Conservation (phyloP, 2,329 filamentous ascomycete genomes). For the Pseudopyricularia javanii region DNA sequence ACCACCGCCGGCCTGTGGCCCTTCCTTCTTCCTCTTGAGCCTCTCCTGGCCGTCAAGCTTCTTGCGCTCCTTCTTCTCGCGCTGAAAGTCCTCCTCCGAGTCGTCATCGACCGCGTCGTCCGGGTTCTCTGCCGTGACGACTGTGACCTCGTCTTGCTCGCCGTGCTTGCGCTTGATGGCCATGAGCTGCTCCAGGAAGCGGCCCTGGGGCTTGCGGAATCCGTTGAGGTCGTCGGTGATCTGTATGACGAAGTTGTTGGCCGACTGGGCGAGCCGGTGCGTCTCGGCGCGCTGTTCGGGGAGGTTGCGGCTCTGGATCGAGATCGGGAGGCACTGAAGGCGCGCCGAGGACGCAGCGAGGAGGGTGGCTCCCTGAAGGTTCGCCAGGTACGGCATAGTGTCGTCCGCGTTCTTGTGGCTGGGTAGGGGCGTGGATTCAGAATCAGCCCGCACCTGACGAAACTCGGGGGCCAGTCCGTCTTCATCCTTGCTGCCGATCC, state of each 20-base stretch:
- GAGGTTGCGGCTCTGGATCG: neutral
- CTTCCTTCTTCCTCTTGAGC: neutral
- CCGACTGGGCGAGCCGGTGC: neutral
- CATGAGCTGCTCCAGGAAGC: conserved; percentile 12
- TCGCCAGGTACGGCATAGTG: neutral
- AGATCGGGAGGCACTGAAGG: conserved; percentile 7
- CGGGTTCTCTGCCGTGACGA: conserved; percentile 8
- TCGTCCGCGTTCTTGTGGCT: neutral
- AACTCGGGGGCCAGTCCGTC: neutral
- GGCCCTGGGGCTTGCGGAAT: conserved; percentile 8
- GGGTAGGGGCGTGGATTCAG: neutral
- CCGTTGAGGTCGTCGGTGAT: conserved; percentile 6
- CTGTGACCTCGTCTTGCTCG: conserved; percentile 11
- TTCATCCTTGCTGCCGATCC: neutral
- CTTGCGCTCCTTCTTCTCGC: conserved; percentile 3
- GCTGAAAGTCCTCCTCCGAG: conserved; percentile 1
- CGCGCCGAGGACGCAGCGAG: conserved; percentile 16
- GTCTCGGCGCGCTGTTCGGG: conserved; percentile 4
- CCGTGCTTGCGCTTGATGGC: conserved; percentile 9
- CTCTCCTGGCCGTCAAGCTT: neutral
- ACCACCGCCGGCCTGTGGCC: neutral
- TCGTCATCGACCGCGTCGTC: conserved; percentile 5
- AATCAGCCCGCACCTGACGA: neutral
- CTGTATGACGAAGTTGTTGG: conserved; percentile 9
- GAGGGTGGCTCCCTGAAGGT: conserved; percentile 2